Evolutionary conservation across 176 grass and related monocot species (phyloP).

Genomic region (Melocanna baccifera): DNA sequence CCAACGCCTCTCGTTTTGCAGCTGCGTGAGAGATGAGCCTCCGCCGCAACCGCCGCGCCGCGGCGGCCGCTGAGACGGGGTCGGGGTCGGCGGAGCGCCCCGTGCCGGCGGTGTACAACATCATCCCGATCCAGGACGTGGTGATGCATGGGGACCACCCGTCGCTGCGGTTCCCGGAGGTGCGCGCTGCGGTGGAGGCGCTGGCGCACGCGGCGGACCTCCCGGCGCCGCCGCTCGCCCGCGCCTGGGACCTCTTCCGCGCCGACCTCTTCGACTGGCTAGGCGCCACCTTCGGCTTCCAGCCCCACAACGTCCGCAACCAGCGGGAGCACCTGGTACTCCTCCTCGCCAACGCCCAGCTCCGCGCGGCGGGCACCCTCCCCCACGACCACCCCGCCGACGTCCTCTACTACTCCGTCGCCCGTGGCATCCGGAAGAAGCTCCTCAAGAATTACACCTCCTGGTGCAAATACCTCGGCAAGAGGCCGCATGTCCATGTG

Average conservation of each 20-base stretch:
- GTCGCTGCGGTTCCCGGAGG: constrained; percentile 72
- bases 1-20: constrained; percentile 24
- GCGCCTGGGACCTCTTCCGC: constrained; percentile 21
- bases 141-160: constrained; percentile 56
- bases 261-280: constrained; percentile 95
- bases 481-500: constrained; percentile 48
- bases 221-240: constrained; percentile 41
- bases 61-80: background rate
- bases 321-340: constrained; percentile 97
- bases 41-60: constrained; percentile 63
- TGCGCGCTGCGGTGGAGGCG: constrained; percentile 67
- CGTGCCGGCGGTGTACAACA: constrained; percentile 65
- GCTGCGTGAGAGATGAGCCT: constrained; percentile 44
- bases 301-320: constrained; percentile 78
- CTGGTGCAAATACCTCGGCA: constrained; percentile 81
- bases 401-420: constrained; percentile 52
- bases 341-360: constrained; percentile 92
- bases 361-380: constrained; percentile 36
- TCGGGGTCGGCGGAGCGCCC: background rate
- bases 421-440: constrained; percentile 64
- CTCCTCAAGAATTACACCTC: constrained; percentile 75
- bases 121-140: constrained; percentile 87
- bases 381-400: constrained; percentile 41
- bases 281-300: constrained; percentile 83
- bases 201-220: constrained; percentile 51